phyloP scores from a whole-genome alignment of 2,329 filamentous ascomycete genomes.

The Chrysoporthe puriensis region DNA sequence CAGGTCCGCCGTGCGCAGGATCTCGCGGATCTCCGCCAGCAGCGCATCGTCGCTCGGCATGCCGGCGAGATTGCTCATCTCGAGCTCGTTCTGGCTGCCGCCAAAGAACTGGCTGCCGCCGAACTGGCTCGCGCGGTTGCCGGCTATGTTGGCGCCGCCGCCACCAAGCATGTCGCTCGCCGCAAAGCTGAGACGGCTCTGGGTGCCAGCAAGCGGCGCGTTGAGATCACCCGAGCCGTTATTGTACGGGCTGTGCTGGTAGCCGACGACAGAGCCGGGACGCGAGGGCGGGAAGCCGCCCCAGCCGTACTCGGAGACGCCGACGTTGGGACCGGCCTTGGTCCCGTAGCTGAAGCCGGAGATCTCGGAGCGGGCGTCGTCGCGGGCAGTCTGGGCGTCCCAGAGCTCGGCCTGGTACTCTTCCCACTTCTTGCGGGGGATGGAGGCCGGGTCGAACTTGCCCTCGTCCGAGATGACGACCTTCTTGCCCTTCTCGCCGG shows the following conservation, averaged over 20 bases:
- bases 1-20: conserved; percentile 86
- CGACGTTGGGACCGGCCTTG: conserved; percentile 58
- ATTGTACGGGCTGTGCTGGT: conserved; percentile 53
- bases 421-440: conserved; percentile 98
- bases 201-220: conserved; percentile 52
- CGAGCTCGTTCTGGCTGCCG: conserved; percentile 66
- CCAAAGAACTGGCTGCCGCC: conserved; percentile 62
- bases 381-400: conserved; percentile 86
- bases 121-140: conserved; percentile 63
- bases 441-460: conserved; percentile 91
- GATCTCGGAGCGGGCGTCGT: conserved; percentile 81
- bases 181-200: conserved; percentile 77
- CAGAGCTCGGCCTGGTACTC: conserved; percentile 98
- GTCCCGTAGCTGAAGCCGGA: conserved; percentile 96
- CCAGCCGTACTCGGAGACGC: conserved; percentile 72
- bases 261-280: conserved; percentile 58
- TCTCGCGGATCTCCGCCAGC: conserved; percentile 91
- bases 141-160: conserved; percentile 10
- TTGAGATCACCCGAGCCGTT: conserved; percentile 47
- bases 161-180: conserved; percentile 63
- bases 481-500: conserved; percentile 90
- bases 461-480: conserved; percentile 94
- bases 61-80: conserved; percentile 73
- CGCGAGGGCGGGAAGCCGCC: conserved; percentile 58
- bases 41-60: conserved; percentile 89